Base-by-base conservation (phyloP, 2,329 filamentous ascomycete genomes). In the Colletotrichum musae region DNA sequence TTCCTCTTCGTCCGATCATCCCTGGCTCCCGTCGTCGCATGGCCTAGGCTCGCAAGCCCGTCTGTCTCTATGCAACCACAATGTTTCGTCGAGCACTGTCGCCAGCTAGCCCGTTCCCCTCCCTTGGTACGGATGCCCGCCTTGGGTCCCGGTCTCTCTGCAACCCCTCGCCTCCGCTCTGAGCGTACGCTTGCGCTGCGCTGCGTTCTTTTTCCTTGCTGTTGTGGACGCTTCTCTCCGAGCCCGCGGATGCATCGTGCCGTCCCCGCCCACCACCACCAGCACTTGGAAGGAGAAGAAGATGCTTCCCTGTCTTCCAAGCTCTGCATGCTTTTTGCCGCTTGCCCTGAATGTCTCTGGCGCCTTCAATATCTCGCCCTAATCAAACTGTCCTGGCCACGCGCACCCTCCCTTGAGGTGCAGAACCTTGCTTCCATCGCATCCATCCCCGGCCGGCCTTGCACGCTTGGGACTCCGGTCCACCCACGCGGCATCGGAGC, bases 351-450 rank as follows among this genome's bases (percentile, higher is more conserved):
- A 43, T 67, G 67, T 70, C 67, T 70, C 51, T 60, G 67, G 62
- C 62, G 67, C 52, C 51, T 67, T 15, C 67, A 61, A 70, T 70
- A 70, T 70, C 57, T 67, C 67, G 62, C 67, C 63, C 67, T 70
- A 61, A 66, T 70, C 62, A 70, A 70, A 70, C 45, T 16, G 28
- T 24, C 50, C 45, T 39, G 39, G 63, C 43, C 51, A 45, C 53
- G 4, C n/a, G 43, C 56, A 61, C 51, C 67, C 66, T 67, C 67
- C 63, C 67, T 36, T 36, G 32, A 36, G 32, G 32, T 67, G 61
- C 67, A 12, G 56, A 60, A 57, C 57, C 52, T 43, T 51, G 26
- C 24, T 52, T 52, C 32, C 18, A 36, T 7, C 26, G 32, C 32
- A 12, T n/a, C 21, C 52, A 12, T n/a, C 21, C 52, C 47, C 39